Conservation (phyloP, 108 stramenopile species). For the Cylindrotheca fusiformis region DNA sequence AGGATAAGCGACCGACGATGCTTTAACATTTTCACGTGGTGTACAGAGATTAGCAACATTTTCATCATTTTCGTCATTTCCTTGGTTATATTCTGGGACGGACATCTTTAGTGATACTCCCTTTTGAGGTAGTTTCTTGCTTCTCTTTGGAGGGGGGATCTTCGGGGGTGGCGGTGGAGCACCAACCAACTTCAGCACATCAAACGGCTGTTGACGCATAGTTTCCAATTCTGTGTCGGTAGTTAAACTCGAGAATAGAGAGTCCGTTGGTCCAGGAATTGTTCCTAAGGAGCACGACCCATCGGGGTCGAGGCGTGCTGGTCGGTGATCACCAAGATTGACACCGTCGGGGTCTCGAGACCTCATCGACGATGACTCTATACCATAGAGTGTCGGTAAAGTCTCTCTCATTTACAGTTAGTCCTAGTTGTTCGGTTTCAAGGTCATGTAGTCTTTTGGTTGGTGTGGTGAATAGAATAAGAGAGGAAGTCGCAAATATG, state of each 20-base stretch:
- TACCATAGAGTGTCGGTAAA: not conserved
- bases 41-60: too few species aligned
- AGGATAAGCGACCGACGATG: not conserved
- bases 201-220: not conserved
- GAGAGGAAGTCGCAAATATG: too few species aligned
- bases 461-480: too few species aligned
- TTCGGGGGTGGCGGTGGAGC: constrained; percentile 32
- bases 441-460: too few species aligned
- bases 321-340: constrained; percentile 1
- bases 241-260: not conserved
- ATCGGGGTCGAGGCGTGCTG: constrained; percentile 19
- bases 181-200: constrained; percentile 23
- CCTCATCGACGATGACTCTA: constrained; percentile 13
- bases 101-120: not conserved
- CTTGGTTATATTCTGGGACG: not conserved
- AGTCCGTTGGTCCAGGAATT: not conserved
- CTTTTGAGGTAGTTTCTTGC: not conserved
- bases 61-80: not conserved
- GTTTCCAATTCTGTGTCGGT: not conserved
- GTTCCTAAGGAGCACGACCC: constrained; percentile 7
- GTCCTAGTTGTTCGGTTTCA: too few species aligned
- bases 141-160: constrained; percentile 17
- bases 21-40: not conserved
- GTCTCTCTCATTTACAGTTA: not conserved
- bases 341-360: constrained; percentile 32